phyloP scores from a whole-genome alignment of 208 protist species.

The Acanthamoeba sp. region DNA sequence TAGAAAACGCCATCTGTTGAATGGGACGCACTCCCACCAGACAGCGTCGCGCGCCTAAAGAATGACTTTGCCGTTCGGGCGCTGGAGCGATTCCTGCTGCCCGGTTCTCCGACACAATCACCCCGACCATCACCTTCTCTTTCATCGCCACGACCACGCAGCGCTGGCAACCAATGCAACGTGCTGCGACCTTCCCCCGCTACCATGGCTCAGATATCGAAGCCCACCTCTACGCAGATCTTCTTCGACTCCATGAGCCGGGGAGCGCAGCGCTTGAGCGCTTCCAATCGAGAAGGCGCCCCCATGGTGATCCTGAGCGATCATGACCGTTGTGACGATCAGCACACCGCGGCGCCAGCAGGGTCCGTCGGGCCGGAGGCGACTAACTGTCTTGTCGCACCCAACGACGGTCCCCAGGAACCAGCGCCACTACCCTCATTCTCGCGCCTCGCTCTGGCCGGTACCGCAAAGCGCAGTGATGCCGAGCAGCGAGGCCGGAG shows the following conservation, averaged over 20 bases:
- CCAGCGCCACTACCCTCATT: not conserved
- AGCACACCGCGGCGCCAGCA: too few relatives aligned
- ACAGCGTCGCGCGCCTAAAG: constrained; percentile 3
- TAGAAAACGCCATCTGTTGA: not conserved
- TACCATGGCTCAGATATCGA: not conserved
- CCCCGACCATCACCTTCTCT: not conserved
- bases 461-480: too few relatives aligned
- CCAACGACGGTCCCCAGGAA: not conserved
- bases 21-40: constrained; percentile 23
- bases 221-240: not conserved
- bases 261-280: not conserved
- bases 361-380: too few relatives aligned
- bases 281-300: not conserved
- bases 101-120: too few relatives aligned
- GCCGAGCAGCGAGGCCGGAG: not conserved
- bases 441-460: not conserved
- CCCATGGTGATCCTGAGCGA: not conserved
- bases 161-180: not conserved
- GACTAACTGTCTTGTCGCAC: too few relatives aligned
- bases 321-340: not conserved
- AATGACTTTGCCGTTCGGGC: not conserved
- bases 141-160: not conserved
- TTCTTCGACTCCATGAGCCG: not conserved
- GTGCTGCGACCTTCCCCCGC: not conserved
- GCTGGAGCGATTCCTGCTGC: constrained; percentile 29